These are phyloP conservation scores for Botryotinia calthae DNA, from an alignment of 2,329 filamentous ascomycete genomes.

Conservation along the genomic window DNA sequence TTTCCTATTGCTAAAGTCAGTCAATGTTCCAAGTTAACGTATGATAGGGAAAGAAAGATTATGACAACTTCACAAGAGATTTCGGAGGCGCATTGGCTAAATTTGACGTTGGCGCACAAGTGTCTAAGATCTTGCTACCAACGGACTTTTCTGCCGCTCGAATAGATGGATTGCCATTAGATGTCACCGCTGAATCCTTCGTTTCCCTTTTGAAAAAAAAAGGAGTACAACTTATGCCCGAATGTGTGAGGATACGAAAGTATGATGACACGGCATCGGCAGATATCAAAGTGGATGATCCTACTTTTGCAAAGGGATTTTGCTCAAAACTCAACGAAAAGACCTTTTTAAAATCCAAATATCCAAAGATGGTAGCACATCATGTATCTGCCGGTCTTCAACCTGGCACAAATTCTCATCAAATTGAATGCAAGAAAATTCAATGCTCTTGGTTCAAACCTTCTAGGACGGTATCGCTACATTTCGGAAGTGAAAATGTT, in stretches of 20 bases:
- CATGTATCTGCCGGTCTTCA: constrained; percentile 1
- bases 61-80: constrained; percentile 31
- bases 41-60: constrained; percentile 24
- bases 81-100: constrained; percentile 29
- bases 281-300: constrained; percentile 30
- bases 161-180: constrained; percentile 28
- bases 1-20: not conserved
- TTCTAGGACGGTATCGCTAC: constrained; percentile 29
- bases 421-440: constrained; percentile 33
- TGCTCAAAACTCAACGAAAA: constrained; percentile 21
- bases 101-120: constrained; percentile 30
- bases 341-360: constrained; percentile 2
- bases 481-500: constrained; percentile 31
- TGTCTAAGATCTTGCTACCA: constrained; percentile 33
- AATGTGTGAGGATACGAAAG: constrained; percentile 24
- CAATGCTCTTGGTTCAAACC: constrained; percentile 34
- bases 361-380: not conserved
- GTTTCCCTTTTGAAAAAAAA: constrained; percentile 24
- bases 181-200: constrained; percentile 25
- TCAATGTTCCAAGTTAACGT: not conserved
- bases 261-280: constrained; percentile 14
- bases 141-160: constrained; percentile 33
- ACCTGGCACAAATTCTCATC: constrained; percentile 21
- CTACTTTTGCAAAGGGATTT: constrained; percentile 29
- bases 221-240: constrained; percentile 26